Percentiles rank a stretch among this genome's conserved stretches.
These are phyloP conservation scores for Medicago truncatula DNA, from an alignment of 306 rosid species.

Conservation along the genomic window MtrunA17r5.0-ANR NC_053043.1:48094501-48095000, in stretches of 20 bases:
- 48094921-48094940: conserved; percentile 32
- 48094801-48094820: conserved; percentile 49
- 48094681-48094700: conserved; percentile 79
- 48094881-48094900: conserved; percentile 66
- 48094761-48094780: conserved; percentile 77
- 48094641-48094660: conserved; percentile 65
- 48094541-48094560: conserved; percentile 79
- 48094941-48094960: conserved; percentile 58
- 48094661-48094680: conserved; percentile 65
- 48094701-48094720: conserved; percentile 74
- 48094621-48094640: conserved; percentile 70
- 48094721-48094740: conserved; percentile 79
- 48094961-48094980: conserved; percentile 39
- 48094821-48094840: not conserved
- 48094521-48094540: conserved; percentile 92
- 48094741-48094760: conserved; percentile 83
- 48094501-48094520: conserved; percentile 96
- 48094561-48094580: conserved; percentile 98
- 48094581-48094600: conserved; percentile 78
- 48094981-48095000: conserved; percentile 10
- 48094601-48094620: conserved; percentile 64
- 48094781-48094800: conserved; percentile 89
- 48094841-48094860: conserved; percentile 44
- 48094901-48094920: conserved; percentile 49
- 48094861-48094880: conserved; percentile 60